Percentiles rank a stretch among this genome's conserved stretches.
These are phyloP conservation scores for Lentinula sp. DNA, from an alignment of 768 basidiomycete genomes.

Conservation along the genomic window DNA sequence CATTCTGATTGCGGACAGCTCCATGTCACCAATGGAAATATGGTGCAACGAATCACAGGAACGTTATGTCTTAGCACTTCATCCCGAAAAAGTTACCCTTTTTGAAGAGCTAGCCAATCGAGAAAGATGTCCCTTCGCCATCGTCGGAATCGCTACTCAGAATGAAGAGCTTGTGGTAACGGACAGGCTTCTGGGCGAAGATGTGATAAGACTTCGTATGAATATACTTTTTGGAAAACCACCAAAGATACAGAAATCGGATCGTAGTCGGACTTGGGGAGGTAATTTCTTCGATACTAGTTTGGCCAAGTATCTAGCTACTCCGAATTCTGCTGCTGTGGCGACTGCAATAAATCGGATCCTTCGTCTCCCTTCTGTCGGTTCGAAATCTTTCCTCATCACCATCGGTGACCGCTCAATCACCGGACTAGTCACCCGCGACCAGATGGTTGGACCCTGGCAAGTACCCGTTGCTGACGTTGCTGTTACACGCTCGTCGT, in stretches of 20 bases:
- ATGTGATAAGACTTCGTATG: constrained; percentile 89
- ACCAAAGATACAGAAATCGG: constrained; percentile 81
- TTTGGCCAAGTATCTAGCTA: constrained; percentile 61
- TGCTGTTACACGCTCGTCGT: constrained; percentile 90
- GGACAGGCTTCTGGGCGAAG: constrained; percentile 71
- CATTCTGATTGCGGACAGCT: constrained; percentile 83
- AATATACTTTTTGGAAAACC: constrained; percentile 95
- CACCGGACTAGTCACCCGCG: constrained; percentile 90
- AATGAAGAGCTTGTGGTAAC: constrained; percentile 85
- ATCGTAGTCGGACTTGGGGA: constrained; percentile 38
- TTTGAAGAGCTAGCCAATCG: constrained; percentile 79
- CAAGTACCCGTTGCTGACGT: constrained; percentile 98
- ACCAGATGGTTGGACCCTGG: constrained; percentile 99
- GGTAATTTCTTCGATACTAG: constrained; percentile 61
- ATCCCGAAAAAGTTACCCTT: constrained; percentile 46
- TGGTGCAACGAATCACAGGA: constrained; percentile 99
- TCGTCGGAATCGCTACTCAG: constrained; percentile 83
- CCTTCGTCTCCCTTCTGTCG: constrained; percentile 87
- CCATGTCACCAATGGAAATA: constrained; percentile 99
- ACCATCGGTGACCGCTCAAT: constrained; percentile 96
- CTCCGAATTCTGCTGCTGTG: constrained; percentile 12
- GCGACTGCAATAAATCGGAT: constrained; percentile 70
- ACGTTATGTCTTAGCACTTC: constrained; percentile 91
- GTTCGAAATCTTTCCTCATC: constrained; percentile 95
- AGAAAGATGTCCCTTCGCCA: constrained; percentile 89